Conservation (phyloP, 116 monocot species). For the Papilionanthe hybrid region DNA sequence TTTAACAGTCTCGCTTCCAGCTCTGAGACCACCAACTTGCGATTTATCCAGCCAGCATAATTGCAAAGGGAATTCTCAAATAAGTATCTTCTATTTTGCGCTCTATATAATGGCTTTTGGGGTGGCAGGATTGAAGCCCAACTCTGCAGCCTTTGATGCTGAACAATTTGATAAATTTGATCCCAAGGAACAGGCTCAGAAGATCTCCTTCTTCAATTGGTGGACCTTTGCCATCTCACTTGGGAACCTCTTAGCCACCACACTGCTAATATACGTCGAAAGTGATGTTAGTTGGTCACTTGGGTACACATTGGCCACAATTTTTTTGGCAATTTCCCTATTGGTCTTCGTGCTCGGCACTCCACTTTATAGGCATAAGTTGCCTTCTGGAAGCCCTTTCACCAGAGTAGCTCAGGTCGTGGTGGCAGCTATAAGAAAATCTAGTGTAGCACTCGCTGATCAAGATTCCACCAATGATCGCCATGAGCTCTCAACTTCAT, state of each 20-base stretch:
- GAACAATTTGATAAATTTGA: slow-evolving; percentile 24
- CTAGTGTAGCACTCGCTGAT: background rate
- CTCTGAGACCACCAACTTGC: background rate
- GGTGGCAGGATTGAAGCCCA: background rate
- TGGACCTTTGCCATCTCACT: background rate
- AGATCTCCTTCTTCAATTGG: slow-evolving; percentile 9
- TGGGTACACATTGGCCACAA: slow-evolving; percentile 16
- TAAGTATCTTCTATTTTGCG: background rate
- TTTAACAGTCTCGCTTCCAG: background rate
- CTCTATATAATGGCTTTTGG: background rate
- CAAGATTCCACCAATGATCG: background rate
- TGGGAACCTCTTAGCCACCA: slow-evolving; percentile 8
- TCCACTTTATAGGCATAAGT: slow-evolving; percentile 18
- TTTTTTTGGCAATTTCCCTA: slow-evolving; percentile 10
- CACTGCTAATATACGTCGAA: slow-evolving; percentile 8
- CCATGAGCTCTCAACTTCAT: background rate
- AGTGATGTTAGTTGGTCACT: slow-evolving; percentile 19
- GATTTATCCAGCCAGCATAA: background rate
- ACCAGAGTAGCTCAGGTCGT: background rate
- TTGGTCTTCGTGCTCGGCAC: slow-evolving; percentile 10
- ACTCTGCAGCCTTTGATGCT: slow-evolving; percentile 15
- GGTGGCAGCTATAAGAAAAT: background rate
- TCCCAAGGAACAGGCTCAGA: slow-evolving; percentile 8
- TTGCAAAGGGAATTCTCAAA: background rate
- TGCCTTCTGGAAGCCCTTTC: background rate